Conservation (phyloP, 352 stramenopile genomes). For the Globisporangium perplexum region DNA sequence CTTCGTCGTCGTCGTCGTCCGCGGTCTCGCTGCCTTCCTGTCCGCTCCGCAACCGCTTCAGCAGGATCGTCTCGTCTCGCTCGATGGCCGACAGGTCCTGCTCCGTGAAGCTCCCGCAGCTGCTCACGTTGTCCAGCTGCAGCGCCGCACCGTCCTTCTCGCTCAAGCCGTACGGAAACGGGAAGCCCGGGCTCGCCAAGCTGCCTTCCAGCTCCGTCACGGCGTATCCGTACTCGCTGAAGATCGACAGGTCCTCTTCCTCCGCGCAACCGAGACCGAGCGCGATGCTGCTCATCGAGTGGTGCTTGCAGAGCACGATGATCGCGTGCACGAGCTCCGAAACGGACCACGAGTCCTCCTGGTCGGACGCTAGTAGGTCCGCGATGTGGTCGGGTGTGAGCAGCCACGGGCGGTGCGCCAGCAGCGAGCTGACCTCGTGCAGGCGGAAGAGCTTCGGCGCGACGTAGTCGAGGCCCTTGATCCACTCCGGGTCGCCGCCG, state of each 20-base stretch:
- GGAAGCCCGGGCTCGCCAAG: constrained; percentile 5
- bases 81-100: constrained; percentile 70
- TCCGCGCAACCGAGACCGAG: constrained; percentile 70
- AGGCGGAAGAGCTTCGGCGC: constrained; percentile 78
- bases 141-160: constrained; percentile 9
- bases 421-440: constrained; percentile 75
- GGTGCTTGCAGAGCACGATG: constrained; percentile 77
- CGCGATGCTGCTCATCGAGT: constrained; percentile 79
- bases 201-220: constrained; percentile 12
- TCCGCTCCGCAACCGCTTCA: constrained; percentile 58
- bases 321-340: constrained; percentile 85
- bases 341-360: constrained; percentile 82
- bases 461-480: constrained; percentile 79
- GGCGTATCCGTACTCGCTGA: constrained; percentile 51
- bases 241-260: constrained; percentile 69
- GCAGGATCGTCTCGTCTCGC: constrained; percentile 59
- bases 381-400: constrained; percentile 70
- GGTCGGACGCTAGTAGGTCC: constrained; percentile 58
- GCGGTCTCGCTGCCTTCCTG: constrained; percentile 60
- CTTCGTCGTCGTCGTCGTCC: constrained; percentile 43
- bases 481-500: constrained; percentile 70
- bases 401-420: constrained; percentile 84
- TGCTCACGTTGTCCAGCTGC: constrained; percentile 23
- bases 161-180: constrained; percentile 18
- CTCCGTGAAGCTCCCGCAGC: constrained; percentile 41